A percentile compares a stretch with the other conserved stretches of the same genome.
phyloP scores from a whole-genome alignment of 2,329 filamentous ascomycete species.

The Aureobasidium sp. region DNA sequence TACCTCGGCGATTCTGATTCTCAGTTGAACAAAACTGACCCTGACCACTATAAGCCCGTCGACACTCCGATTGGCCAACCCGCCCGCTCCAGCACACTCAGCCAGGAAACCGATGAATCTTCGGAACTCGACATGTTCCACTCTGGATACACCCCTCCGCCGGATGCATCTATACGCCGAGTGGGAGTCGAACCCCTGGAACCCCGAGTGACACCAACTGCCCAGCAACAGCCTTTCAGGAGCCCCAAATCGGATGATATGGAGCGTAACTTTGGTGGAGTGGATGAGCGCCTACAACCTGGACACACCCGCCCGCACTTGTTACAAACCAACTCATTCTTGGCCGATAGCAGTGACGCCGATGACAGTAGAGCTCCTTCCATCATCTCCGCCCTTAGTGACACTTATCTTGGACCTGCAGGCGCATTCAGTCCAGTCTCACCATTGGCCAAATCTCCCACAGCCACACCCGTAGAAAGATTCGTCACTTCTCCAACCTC shows the following conservation, averaged over 20 bases:
- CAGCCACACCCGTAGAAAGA: neutral
- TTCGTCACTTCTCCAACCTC: neutral
- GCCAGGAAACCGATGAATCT: constrained; percentile 23
- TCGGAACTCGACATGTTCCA: constrained; percentile 55
- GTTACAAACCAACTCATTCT: constrained; percentile 33
- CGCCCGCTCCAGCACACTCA: constrained; percentile 21
- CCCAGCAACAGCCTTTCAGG: neutral
- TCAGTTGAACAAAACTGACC: neutral
- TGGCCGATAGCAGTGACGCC: constrained; percentile 46
- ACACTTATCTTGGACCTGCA: neutral
- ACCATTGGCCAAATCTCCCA: constrained; percentile 4
- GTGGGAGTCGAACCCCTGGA: constrained; percentile 18
- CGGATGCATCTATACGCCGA: constrained; percentile 57
- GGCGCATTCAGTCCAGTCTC: constrained; percentile 9
- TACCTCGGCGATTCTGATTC: constrained; percentile 46
- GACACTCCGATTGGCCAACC: constrained; percentile 16
- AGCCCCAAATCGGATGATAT: constrained; percentile 11
- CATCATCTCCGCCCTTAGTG: constrained; percentile 12
- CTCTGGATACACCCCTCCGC: constrained; percentile 64
- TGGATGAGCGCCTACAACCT: constrained; percentile 23
- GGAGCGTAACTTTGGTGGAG: constrained; percentile 8
- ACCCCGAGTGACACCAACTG: neutral
- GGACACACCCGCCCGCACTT: constrained; percentile 14
- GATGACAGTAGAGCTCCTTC: constrained; percentile 32
- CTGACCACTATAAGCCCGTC: neutral